Evolutionary conservation across 164 flowering plant genomes (phyloP).

Genomic region (Nelumbo lutea): DNA sequence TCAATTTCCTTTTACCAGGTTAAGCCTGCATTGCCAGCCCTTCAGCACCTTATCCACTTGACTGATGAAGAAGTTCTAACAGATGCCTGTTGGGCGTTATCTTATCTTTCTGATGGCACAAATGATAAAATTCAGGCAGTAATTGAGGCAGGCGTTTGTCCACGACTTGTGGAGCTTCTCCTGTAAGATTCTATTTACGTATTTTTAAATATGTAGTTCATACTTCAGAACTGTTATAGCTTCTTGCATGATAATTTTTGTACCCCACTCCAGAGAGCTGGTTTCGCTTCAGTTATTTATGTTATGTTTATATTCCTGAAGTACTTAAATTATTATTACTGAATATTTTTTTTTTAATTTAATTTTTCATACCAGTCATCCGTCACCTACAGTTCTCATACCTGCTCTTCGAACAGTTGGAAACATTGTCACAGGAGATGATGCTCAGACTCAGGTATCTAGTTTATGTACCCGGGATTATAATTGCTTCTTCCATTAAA

Average conservation of each 20-base stretch:
- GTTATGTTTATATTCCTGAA: background rate
- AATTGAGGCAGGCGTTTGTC: constrained; percentile 61
- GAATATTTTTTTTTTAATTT: constrained; percentile 6
- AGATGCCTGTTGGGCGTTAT: constrained; percentile 71
- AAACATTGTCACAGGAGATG: constrained; percentile 72
- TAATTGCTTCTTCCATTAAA: background rate
- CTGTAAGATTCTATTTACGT: constrained; percentile 13
- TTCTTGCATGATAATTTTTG: background rate
- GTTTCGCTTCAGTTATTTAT: background rate
- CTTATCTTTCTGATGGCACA: constrained; percentile 67
- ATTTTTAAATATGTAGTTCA: background rate
- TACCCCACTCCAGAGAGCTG: too few species aligned
- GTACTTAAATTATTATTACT: constrained; percentile 4
- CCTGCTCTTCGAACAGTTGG: constrained; percentile 73
- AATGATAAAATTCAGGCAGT: constrained; percentile 75
- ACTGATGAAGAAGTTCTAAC: constrained; percentile 64
- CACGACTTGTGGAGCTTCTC: constrained; percentile 47
- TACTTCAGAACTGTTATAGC: too few species aligned
- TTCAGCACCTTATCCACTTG: constrained; percentile 46
- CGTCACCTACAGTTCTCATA: constrained; percentile 52
- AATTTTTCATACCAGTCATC: constrained; percentile 28
- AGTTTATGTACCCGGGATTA: background rate
- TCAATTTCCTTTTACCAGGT: constrained; percentile 26
- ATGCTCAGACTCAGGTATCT: constrained; percentile 60
- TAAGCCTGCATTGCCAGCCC: constrained; percentile 60